Evolutionary conservation across 331 rosid genomes (phyloP).

Genomic region (Cydonia oblonga): DNA sequence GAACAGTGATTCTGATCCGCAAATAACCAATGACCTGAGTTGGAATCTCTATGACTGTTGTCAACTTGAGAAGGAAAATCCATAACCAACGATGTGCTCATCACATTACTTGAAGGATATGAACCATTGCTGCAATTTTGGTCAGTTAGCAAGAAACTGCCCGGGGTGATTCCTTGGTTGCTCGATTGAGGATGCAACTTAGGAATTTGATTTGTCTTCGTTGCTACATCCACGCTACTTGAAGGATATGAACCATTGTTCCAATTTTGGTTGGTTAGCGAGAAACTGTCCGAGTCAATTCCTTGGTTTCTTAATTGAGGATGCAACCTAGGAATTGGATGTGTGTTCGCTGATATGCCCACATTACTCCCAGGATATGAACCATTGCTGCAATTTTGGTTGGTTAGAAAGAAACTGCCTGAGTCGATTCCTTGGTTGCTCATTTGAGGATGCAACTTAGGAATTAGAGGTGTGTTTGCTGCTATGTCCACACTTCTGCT

Average conservation of each 20-base stretch:
- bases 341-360: slow-evolving; percentile 31
- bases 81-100: slow-evolving; percentile 11
- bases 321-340: slow-evolving; percentile 22
- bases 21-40: slow-evolving; percentile 19
- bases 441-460: slow-evolving; percentile 16
- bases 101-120: neutral
- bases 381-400: neutral
- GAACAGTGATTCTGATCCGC: slow-evolving; percentile 22
- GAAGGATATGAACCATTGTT: too few relatives aligned
- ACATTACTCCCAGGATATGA: neutral
- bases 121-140: neutral
- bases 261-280: too few relatives aligned
- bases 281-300: slow-evolving; percentile 2
- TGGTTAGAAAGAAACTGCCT: neutral
- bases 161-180: neutral
- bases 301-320: slow-evolving; percentile 15
- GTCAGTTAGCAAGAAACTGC: neutral
- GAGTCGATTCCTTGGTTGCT: slow-evolving; percentile 14
- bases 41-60: slow-evolving; percentile 12
- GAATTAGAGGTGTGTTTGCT: slow-evolving; percentile 32
- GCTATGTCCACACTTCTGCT: slow-evolving; percentile 22
- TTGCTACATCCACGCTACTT: too few relatives aligned
- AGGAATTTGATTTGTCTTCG: too few relatives aligned
- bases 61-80: slow-evolving; percentile 25
- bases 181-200: too few relatives aligned